Conservation (phyloP, 164 flowering plant genomes). For the Chimonanthus salicifolius region DNA sequence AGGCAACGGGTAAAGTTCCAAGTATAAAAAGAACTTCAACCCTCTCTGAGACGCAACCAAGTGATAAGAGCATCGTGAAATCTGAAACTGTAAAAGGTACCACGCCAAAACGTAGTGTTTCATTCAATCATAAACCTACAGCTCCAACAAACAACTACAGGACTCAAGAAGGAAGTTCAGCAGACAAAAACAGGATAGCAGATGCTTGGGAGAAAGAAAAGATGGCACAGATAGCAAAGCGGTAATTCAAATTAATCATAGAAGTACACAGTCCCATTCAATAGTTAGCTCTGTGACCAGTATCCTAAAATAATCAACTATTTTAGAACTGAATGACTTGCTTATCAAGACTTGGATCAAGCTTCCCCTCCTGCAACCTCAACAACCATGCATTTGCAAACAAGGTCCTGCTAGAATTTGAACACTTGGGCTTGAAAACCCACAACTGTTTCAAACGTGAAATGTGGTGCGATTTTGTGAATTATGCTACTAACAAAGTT, state of each 20-base stretch:
- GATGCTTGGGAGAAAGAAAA: constrained; percentile 59
- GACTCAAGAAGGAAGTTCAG: constrained; percentile 9
- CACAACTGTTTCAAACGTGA: no score
- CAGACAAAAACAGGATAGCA: constrained; percentile 21
- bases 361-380: background rate
- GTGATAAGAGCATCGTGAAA: background rate
- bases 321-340: background rate
- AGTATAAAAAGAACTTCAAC: constrained; percentile 19
- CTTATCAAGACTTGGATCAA: background rate
- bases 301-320: background rate
- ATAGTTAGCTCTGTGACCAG: background rate
- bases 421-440: background rate
- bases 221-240: constrained; percentile 39
- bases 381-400: background rate
- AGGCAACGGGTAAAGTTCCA: background rate
- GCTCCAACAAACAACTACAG: constrained; percentile 8
- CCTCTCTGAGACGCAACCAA: constrained; percentile 6
- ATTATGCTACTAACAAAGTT: no score
- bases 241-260: constrained; percentile 28
- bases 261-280: background rate
- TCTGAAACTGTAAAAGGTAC: background rate
- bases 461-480: no score
- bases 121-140: constrained; percentile 12
- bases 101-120: background rate
- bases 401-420: background rate